Evolutionary conservation across 176 grass and related monocot genomes (phyloP).

Genomic region (Paspalum notatum): DNA sequence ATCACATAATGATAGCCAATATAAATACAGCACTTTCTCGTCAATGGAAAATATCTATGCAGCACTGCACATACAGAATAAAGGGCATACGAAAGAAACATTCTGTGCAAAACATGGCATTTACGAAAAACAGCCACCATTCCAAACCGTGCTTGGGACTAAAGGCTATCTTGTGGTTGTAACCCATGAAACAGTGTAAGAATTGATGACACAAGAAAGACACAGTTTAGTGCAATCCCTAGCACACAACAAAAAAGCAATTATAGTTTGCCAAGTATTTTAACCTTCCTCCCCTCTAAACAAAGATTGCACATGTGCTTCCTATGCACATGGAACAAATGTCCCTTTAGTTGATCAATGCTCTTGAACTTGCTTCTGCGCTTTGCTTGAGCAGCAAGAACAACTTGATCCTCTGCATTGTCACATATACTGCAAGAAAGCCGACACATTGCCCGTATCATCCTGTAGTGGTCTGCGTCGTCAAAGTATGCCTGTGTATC

Average conservation of each 20-base stretch:
- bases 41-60: background rate
- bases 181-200: background rate
- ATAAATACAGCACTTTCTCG: background rate
- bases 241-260: background rate
- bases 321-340: constrained; percentile 80
- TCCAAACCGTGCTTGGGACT: background rate
- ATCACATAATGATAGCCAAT: background rate
- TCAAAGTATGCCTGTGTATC: constrained; percentile 87
- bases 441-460: constrained; percentile 92
- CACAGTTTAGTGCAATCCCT: background rate
- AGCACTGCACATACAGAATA: background rate
- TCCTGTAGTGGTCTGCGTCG: constrained; percentile 83
- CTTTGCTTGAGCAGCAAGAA: constrained; percentile 58
- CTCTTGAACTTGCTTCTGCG: constrained; percentile 75
- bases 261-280: constrained; percentile 11
- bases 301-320: constrained; percentile 89
- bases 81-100: background rate
- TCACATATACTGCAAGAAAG: constrained; percentile 98
- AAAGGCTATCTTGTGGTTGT: background rate
- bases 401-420: constrained; percentile 54
- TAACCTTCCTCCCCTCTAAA: constrained; percentile 96
- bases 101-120: background rate
- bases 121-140: background rate
- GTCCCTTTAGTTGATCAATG: constrained; percentile 93
- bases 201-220: background rate